These are phyloP conservation scores for Coemansia sp. DNA, from an alignment of 192 early-diverging fungal species.

Conservation along the genomic window DNA sequence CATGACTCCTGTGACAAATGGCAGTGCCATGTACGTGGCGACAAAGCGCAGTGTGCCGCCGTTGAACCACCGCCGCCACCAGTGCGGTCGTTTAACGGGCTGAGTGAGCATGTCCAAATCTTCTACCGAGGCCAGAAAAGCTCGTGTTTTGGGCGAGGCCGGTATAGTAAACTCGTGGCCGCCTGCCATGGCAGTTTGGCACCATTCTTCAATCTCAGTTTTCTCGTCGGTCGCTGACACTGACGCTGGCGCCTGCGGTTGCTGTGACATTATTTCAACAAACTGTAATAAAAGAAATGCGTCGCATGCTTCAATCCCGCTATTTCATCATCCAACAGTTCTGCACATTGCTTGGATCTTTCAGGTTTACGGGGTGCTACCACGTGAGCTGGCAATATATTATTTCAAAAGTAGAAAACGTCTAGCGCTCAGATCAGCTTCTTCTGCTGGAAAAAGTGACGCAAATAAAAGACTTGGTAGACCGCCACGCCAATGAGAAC, in stretches of 20 bases:
- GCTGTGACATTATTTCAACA: background rate
- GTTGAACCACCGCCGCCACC: slow-evolving; percentile 5
- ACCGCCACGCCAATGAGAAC: slow-evolving; percentile 71
- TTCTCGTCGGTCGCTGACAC: background rate
- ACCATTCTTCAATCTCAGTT: slow-evolving; percentile 4
- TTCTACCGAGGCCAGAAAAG: slow-evolving; percentile 2
- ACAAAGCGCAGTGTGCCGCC: slow-evolving; percentile 22
- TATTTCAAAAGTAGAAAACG: background rate
- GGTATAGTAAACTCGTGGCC: background rate
- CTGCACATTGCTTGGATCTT: background rate
- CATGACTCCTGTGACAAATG: slow-evolving; percentile 56
- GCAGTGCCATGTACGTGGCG: slow-evolving; percentile 45
- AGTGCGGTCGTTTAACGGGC: background rate
- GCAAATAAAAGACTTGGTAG: slow-evolving; percentile 82
- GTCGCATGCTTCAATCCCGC: background rate
- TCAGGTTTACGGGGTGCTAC: slow-evolving; percentile 6
- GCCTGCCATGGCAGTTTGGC: background rate
- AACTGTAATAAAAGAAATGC: too few species aligned
- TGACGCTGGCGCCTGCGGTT: background rate
- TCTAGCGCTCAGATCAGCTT: slow-evolving; percentile 66
- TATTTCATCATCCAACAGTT: background rate
- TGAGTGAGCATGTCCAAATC: slow-evolving; percentile 4
- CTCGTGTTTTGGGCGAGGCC: background rate
- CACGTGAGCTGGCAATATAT: slow-evolving; percentile 11
- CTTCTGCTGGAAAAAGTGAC: slow-evolving; percentile 86